Conservation (phyloP, 1,139 yeast genomes). For the Pichia sp. region DNA sequence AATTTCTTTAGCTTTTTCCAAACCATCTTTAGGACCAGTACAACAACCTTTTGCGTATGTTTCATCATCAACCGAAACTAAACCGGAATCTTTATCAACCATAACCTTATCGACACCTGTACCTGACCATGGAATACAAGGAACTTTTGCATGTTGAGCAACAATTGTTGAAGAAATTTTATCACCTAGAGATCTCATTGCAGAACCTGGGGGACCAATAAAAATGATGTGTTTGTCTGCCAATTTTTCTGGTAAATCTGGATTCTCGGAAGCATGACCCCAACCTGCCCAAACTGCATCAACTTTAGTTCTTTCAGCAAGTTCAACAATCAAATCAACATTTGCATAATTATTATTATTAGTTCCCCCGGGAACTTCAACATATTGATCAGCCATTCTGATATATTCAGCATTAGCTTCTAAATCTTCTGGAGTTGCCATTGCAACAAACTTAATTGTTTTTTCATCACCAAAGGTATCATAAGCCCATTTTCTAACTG, state of each 20-base stretch:
- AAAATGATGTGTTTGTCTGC: constrained; percentile 85
- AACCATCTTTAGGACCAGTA: constrained; percentile 78
- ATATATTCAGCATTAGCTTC: constrained; percentile 96
- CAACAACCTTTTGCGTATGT: constrained; percentile 87
- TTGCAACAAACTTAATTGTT: constrained; percentile 88
- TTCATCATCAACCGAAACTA: constrained; percentile 83
- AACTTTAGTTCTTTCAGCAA: constrained; percentile 93
- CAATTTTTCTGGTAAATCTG: constrained; percentile 82
- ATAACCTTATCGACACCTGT: constrained; percentile 84
- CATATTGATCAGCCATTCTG: constrained; percentile 97
- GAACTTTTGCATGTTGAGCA: constrained; percentile 96
- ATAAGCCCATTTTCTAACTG: constrained; percentile 97
- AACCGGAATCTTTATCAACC: constrained; percentile 58
- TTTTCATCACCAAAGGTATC: constrained; percentile 95
- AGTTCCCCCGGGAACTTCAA: constrained; percentile 98
- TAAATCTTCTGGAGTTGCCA: constrained; percentile 99
- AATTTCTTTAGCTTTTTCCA: constrained; percentile 70
- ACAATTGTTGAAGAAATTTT: constrained; percentile 95
- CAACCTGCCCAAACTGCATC: constrained; percentile 99
- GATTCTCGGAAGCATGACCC: constrained; percentile 99
- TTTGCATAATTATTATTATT: constrained; percentile 97
- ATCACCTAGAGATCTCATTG: constrained; percentile 99
- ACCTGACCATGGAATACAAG: constrained; percentile 99
- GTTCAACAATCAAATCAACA: constrained; percentile 91
- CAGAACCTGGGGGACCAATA: constrained; percentile 97